These are phyloP conservation scores for Scolecobasidium constrictum DNA, from an alignment of 2,329 filamentous ascomycete species.

Conservation along the genomic window DNA sequence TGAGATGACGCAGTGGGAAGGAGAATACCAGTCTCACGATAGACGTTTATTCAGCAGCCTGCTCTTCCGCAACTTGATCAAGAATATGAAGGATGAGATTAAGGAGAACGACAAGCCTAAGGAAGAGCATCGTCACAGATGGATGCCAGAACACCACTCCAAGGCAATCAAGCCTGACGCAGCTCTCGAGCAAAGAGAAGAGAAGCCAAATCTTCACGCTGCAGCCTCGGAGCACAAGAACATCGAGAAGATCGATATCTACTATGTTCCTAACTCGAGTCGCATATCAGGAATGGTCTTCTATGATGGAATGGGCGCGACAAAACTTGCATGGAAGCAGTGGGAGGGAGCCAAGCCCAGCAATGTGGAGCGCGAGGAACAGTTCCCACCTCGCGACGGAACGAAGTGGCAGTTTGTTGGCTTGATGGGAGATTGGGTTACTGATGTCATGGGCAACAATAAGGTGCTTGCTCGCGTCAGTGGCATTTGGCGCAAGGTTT, in stretches of 20 bases:
- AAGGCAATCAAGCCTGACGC: not conserved
- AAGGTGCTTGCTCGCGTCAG: slow-evolving; percentile 17
- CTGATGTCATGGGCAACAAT: slow-evolving; percentile 14
- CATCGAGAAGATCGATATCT: slow-evolving; percentile 18
- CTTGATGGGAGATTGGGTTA: slow-evolving; percentile 14
- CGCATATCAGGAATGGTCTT: slow-evolving; percentile 18
- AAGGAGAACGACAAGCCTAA: too few relatives aligned
- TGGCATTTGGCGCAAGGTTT: slow-evolving; percentile 19
- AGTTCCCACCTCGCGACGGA: slow-evolving; percentile 19
- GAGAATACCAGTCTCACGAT: not conserved
- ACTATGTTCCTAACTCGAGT: slow-evolving; percentile 17
- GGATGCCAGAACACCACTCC: not conserved
- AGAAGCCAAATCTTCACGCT: not conserved
- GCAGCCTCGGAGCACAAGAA: slow-evolving; percentile 11
- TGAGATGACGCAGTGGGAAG: not conserved
- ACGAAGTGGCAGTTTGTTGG: slow-evolving; percentile 19
- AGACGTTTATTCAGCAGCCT: not conserved
- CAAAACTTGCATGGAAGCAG: slow-evolving; percentile 16
- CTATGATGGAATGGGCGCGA: slow-evolving; percentile 14
- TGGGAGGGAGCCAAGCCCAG: slow-evolving; percentile 17
- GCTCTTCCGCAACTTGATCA: not conserved
- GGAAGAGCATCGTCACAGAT: too few relatives aligned
- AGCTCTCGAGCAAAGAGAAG: not conserved
- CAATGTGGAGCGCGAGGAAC: slow-evolving; percentile 14
- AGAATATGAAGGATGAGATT: not conserved